Evolutionary conservation across 345 rosid species (phyloP), one percentile per base, ranked within the genome.

Genomic region (Isatis tinctoria): DNA sequence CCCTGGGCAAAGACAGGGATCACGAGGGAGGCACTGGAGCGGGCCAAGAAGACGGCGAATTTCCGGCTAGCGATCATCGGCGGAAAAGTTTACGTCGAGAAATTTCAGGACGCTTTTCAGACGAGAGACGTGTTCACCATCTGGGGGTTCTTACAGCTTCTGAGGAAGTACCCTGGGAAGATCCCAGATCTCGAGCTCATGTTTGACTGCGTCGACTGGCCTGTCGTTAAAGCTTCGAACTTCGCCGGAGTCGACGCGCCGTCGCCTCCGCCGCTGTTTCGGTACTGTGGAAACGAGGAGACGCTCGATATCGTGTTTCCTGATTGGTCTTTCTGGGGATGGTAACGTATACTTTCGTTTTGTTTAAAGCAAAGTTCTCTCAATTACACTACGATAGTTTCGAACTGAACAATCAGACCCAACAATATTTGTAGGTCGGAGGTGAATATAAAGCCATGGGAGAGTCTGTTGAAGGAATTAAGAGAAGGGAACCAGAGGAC

Each of bases 271-370:
- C 87, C 92, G 2, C 27, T 90, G 83, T 93, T 93, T 70, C 86
- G 92, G 14, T 93, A 90, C 41, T 93, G 93, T 27, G 85, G 83
- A 8, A 78, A 86, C 22, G 79, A 80, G 10, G 80, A 79, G 37
- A 72, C 88, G 4, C 76, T 87, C 6, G 90, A 83, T 37, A 73
- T 93, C 4, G 87, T 90, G 27, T 93, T 93, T 30, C 98, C 98
- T 8, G 97, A 93, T 65, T 93, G 98, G 98, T 83, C 98, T 57
- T 90, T 86, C 49, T 93, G 98, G 98, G 98, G 98, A 76, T 90
- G 98, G 98, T 93, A 71, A 65, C 39, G 9, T 10, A 5, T n/a
- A 26, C 11, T 26, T 56, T 7, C 4, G 41, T 40, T 35, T 37
- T 40, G 24, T 51, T 51, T 14, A 10, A 18, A 40, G n/a, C 45